These are phyloP conservation scores for Cicer arietinum DNA, from an alignment of 306 rosid species.

Conservation along the genomic window DNA sequence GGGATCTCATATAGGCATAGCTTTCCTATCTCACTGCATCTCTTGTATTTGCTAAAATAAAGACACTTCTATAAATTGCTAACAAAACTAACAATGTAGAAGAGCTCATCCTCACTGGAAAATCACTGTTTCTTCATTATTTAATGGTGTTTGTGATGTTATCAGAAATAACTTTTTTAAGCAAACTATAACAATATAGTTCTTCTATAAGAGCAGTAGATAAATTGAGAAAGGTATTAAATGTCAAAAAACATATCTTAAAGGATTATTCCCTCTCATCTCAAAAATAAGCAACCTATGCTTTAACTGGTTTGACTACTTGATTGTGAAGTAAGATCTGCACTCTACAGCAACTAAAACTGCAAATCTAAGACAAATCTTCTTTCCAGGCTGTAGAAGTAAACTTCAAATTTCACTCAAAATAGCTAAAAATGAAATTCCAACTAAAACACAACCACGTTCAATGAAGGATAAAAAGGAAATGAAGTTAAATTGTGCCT, in stretches of 20 bases:
- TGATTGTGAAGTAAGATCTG: neutral
- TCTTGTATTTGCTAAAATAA: neutral
- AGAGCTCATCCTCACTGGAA: slow-evolving; percentile 2
- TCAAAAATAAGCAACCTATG: neutral
- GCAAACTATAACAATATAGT: neutral
- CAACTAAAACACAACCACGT: neutral
- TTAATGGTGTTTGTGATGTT: neutral
- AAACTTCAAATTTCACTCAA: neutral
- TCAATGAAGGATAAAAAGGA: neutral
- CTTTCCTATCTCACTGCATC: neutral
- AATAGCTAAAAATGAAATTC: neutral
- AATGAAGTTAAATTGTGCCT: neutral
- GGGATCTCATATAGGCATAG: neutral
- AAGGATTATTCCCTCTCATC: neutral
- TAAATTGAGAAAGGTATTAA: neutral
- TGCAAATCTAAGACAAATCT: neutral
- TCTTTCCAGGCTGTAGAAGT: neutral
- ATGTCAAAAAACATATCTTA: neutral
- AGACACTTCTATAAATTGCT: neutral
- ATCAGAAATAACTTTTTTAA: neutral
- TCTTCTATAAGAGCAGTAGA: neutral
- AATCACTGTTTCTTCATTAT: slow-evolving; percentile 4
- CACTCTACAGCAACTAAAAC: neutral
- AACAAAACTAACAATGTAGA: neutral
- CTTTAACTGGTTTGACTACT: neutral